phyloP scores from a whole-genome alignment of 495 filamentous ascomycete species.

The Tuber melanosporum region DNA sequence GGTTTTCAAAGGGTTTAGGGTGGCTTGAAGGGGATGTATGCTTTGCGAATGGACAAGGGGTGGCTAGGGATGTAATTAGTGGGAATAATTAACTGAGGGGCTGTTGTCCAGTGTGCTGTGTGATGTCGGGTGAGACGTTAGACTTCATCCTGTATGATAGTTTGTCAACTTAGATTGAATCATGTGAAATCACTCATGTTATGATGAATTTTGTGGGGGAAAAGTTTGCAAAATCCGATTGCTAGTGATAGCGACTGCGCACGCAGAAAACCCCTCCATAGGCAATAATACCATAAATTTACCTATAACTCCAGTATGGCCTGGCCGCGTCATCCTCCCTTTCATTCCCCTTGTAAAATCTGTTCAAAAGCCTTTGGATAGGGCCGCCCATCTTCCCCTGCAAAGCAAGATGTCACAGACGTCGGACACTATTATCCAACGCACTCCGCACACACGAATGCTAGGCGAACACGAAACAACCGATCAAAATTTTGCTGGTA shows the following conservation, averaged over 20 bases:
- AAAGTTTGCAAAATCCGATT: background rate
- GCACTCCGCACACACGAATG: background rate
- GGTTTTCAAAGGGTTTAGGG: conserved; percentile 1
- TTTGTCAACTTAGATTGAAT: background rate
- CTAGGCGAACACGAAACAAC: background rate
- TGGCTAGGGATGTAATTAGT: background rate
- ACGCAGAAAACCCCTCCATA: background rate
- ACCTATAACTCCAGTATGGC: background rate
- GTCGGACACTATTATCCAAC: background rate
- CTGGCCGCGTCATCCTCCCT: background rate
- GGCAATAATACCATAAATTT: background rate
- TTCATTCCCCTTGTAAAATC: background rate
- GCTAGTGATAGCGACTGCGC: background rate
- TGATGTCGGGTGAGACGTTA: background rate
- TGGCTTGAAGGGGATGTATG: background rate
- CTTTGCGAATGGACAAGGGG: background rate
- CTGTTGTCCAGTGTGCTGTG: background rate
- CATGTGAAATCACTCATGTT: conserved; percentile 1
- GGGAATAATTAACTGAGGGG: background rate
- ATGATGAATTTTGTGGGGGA: background rate
- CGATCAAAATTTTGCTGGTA: background rate
- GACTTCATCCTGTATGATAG: background rate
- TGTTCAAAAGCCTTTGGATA: background rate
- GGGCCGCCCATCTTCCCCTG: background rate
- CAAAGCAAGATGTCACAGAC: background rate